Percentiles rank a stretch among this genome's conserved stretches.
These are phyloP conservation scores for Logfia minima DNA, from an alignment of 129 eudicot species.

Conservation along the genomic window DNA sequence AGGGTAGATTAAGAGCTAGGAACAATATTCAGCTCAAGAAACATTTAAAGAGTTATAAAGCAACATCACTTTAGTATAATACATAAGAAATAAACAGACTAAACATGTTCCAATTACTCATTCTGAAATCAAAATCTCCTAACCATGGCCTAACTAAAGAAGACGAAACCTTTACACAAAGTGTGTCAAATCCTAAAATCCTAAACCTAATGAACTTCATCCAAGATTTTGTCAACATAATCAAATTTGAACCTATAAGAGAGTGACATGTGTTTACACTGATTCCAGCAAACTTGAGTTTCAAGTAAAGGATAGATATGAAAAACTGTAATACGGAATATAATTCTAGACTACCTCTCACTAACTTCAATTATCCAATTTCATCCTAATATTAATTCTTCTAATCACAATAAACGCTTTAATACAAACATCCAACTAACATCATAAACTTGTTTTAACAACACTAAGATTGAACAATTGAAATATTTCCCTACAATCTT, in stretches of 20 bases:
- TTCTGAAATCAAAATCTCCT: constrained; percentile 1
- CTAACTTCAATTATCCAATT: not conserved
- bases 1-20: not conserved
- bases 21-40: constrained; percentile 1
- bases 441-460: constrained; percentile 1
- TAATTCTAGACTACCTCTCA: not conserved
- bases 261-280: not conserved
- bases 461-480: not conserved
- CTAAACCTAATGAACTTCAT: not conserved
- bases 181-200: constrained; percentile 6
- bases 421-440: constrained; percentile 3
- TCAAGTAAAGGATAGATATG: not conserved
- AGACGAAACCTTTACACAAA: constrained; percentile 1
- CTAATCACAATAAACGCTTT: not conserved
- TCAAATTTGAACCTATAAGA: not conserved
- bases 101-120: not conserved
- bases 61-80: not conserved
- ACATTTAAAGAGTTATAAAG: not conserved
- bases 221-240: constrained; percentile 2
- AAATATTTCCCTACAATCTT: not conserved
- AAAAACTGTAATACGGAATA: not conserved
- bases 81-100: not conserved
- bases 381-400: not conserved
- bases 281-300: not conserved
- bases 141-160: constrained; percentile 1